phyloP scores from a whole-genome alignment of 371 early-diverging fungal species.

The Mucor circinelloides region DNA sequence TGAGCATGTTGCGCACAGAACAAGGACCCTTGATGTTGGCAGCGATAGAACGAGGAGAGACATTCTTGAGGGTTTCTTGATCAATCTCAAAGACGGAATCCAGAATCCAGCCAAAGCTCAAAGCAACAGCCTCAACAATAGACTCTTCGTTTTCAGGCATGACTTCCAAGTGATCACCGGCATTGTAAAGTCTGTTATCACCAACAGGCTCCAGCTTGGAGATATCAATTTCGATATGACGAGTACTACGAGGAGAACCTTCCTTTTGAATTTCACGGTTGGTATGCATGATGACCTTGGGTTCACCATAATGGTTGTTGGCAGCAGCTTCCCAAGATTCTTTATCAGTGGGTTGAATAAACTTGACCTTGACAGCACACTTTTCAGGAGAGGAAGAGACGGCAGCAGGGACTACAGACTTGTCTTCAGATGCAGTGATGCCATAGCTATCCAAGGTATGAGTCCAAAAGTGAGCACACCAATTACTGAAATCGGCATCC shows the following conservation, averaged over 20 bases:
- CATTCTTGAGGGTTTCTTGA: conserved; percentile 20
- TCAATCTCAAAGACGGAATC: conserved; percentile 59
- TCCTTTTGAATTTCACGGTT: conserved; percentile 45
- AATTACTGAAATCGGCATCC: conserved; percentile 50
- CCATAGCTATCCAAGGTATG: conserved; percentile 34
- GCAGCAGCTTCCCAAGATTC: conserved; percentile 33
- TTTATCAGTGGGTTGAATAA: conserved; percentile 31
- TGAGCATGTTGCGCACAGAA: conserved; percentile 52
- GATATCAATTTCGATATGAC: conserved; percentile 53
- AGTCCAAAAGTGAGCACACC: conserved; percentile 53
- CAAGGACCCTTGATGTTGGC: conserved; percentile 51
- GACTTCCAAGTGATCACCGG: conserved; percentile 64
- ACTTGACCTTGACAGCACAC: conserved; percentile 23
- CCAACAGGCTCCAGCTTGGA: conserved; percentile 24
- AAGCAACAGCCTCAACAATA: conserved; percentile 47
- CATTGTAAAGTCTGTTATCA: conserved; percentile 34
- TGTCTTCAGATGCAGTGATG: conserved; percentile 31
- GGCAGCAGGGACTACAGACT: conserved; percentile 40
- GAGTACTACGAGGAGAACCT: conserved; percentile 43
- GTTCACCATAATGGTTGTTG: conserved; percentile 33
- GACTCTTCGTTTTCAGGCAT: conserved; percentile 47
- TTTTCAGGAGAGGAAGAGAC: conserved; percentile 8
- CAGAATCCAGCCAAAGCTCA: conserved; percentile 50
- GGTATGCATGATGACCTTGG: conserved; percentile 23
- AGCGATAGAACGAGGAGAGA: conserved; percentile 56